Conservation (phyloP, 2,329 filamentous ascomycete genomes). For the Fusarium mangiferae region DNA sequence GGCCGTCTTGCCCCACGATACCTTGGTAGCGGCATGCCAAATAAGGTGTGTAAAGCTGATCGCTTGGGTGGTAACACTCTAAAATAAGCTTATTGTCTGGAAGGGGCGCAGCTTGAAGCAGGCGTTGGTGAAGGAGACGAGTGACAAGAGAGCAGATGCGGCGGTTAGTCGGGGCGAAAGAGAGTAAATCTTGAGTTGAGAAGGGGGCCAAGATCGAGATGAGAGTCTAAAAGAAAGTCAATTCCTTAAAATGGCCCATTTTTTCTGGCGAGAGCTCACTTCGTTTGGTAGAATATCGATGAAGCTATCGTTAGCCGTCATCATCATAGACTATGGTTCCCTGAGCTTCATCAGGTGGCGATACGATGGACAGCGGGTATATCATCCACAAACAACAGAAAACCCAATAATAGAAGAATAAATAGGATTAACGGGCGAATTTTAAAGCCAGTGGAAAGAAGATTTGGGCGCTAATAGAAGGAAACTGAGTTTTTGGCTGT, state of each 20-base stretch:
- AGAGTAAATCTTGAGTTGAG: conserved; percentile 63
- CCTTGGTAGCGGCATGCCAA: conserved; percentile 73
- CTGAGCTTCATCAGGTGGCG: neutral
- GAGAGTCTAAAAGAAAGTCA: conserved; percentile 13
- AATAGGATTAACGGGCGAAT: too few relatives aligned
- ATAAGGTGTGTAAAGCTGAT: conserved; percentile 74
- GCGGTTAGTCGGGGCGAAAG: conserved; percentile 67
- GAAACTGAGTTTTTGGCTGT: neutral
- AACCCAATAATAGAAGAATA: fast-evolving
- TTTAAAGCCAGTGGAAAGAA: neutral
- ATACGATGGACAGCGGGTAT: neutral
- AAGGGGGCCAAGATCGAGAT: conserved; percentile 54
- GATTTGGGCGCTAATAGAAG: neutral
- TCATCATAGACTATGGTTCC: conserved; percentile 3
- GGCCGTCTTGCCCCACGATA: conserved; percentile 53
- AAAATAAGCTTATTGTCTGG: conserved; percentile 71
- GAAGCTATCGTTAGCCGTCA: conserved; percentile 14
- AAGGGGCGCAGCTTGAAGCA: conserved; percentile 54
- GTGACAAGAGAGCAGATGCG: conserved; percentile 72
- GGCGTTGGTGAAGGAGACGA: conserved; percentile 71
- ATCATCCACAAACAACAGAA: neutral
- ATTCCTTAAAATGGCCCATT: neutral
- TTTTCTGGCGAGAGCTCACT: neutral
- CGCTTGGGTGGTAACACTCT: conserved; percentile 80
- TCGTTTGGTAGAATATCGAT: conserved; percentile 34